Evolutionary conservation across 2,329 filamentous ascomycete species (phyloP).

Genomic region (Colletotrichum australisinense): DNA sequence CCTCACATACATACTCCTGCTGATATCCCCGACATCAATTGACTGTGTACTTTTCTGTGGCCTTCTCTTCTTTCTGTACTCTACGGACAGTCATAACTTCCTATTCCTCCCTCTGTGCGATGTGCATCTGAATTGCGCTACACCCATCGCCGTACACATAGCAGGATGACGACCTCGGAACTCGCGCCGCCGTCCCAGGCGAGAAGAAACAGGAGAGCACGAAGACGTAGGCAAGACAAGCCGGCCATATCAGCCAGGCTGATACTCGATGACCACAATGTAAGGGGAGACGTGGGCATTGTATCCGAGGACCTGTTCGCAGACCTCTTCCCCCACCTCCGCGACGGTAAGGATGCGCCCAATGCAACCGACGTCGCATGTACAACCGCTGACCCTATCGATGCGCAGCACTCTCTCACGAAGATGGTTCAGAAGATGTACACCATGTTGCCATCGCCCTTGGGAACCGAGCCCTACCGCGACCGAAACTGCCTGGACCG

Average conservation of each 20-base stretch:
- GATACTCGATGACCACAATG: constrained; percentile 80
- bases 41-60: not conserved
- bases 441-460: constrained; percentile 79
- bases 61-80: not conserved
- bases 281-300: constrained; percentile 87
- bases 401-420: constrained; percentile 2
- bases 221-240: constrained; percentile 74
- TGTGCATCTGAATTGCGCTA: constrained; percentile 17
- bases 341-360: constrained; percentile 57
- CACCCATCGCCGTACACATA: constrained; percentile 3
- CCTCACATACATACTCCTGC: not conserved
- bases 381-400: not conserved
- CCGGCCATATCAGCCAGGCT: constrained; percentile 82
- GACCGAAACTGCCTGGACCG: constrained; percentile 81
- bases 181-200: constrained; percentile 41
- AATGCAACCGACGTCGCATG: not conserved
- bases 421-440: constrained; percentile 50
- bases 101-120: not conserved
- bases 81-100: not conserved
- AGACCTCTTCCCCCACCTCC: constrained; percentile 79
- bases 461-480: constrained; percentile 72
- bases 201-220: constrained; percentile 53
- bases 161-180: constrained; percentile 37
- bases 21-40: constrained; percentile 16
- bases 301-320: constrained; percentile 87